Evolutionary conservation across 257 asterid genomes (phyloP).

Genomic region (Osmanthus fragrans): DNA sequence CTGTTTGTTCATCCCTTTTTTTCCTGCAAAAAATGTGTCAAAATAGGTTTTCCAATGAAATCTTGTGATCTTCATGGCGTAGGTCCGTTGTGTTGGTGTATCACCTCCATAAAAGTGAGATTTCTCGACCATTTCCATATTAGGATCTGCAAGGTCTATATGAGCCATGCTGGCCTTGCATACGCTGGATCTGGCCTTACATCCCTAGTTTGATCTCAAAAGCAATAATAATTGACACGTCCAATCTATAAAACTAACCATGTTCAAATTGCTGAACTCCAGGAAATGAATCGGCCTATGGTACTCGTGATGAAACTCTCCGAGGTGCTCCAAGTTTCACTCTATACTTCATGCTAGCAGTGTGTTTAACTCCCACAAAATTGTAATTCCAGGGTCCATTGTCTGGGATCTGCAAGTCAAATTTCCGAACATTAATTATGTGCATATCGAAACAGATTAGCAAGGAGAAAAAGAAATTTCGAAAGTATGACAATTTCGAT

Average conservation of each 20-base stretch:
- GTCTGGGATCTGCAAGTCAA: slow-evolving; percentile 63
- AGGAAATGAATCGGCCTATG: no score
- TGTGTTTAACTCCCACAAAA: slow-evolving; percentile 91
- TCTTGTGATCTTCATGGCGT: not conserved
- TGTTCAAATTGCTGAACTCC: no score
- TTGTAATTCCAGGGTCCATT: slow-evolving; percentile 96
- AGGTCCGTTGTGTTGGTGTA: not conserved
- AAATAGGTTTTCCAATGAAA: not conserved
- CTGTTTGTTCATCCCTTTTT: not conserved
- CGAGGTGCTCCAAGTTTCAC: slow-evolving; percentile 61
- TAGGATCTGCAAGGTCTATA: no score
- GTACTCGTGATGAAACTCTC: no score
- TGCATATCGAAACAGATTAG: not conserved
- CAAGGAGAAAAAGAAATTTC: not conserved
- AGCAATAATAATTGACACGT: not conserved
- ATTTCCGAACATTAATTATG: not conserved
- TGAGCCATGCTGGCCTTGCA: no score
- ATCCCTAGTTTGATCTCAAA: not conserved
- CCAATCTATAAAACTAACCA: no score
- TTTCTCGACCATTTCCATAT: no score
- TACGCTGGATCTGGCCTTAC: no score
- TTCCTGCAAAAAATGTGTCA: not conserved
- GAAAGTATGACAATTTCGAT: not conserved
- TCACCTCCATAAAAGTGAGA: not conserved
- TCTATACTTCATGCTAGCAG: slow-evolving; percentile 84